phyloP scores from a whole-genome alignment of 1,139 yeast genomes.

The Keqinozyma sinolaborantium region DNA sequence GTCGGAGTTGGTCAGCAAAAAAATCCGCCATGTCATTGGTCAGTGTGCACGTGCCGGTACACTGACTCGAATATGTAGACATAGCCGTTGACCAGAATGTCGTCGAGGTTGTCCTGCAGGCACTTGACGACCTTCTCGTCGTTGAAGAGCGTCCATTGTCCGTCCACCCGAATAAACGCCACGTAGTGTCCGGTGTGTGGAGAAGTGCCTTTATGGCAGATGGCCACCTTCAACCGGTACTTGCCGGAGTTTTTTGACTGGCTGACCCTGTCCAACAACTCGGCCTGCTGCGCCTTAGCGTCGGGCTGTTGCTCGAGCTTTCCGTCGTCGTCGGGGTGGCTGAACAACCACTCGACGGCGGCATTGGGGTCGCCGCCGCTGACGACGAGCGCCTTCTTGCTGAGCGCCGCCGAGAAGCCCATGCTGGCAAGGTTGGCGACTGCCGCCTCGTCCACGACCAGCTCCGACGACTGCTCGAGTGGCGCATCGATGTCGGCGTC shows the following conservation, averaged over 20 bases:
- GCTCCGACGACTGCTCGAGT: conserved; percentile 4
- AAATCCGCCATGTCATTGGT: no score
- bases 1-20: no score
- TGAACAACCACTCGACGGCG: conserved; percentile 89
- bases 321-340: conserved; percentile 63
- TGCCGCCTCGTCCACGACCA: conserved; percentile 33
- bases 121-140: conserved; percentile 90
- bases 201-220: conserved; percentile 93
- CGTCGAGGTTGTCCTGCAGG: conserved; percentile 57
- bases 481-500: conserved; percentile 76
- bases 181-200: conserved; percentile 97
- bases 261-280: conserved; percentile 14
- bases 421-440: conserved; percentile 56
- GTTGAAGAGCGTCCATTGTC: conserved; percentile 81
- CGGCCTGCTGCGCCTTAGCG: conserved; percentile 20
- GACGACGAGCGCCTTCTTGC: conserved; percentile 65
- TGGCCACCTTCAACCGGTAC: conserved; percentile 66
- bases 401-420: conserved; percentile 71
- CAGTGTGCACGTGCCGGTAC: no score
- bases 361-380: conserved; percentile 61
- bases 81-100: conserved; percentile 62
- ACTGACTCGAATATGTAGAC: conserved; percentile 47
- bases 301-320: conserved; percentile 18
- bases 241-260: conserved; percentile 9
- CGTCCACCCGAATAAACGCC: conserved; percentile 56